Evolutionary conservation across 441 rosid genomes (phyloP).

Genomic region (Adansonia madagascariensis): DNA sequence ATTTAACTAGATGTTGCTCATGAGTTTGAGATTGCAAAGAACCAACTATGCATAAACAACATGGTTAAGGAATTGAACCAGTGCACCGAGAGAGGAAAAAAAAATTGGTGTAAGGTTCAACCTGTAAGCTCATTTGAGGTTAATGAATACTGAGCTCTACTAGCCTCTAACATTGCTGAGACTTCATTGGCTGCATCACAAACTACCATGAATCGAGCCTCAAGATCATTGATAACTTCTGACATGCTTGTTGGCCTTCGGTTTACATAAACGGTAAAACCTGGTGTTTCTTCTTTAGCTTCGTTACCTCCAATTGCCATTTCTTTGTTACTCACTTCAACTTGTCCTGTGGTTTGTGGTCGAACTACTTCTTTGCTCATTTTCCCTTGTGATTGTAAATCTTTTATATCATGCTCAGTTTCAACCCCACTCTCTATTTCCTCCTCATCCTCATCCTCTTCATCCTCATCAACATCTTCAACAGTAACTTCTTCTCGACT

Average conservation of each 20-base stretch:
- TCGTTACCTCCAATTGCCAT: conserved; percentile 49
- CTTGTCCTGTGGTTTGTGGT: conserved; percentile 54
- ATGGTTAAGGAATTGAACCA: background rate
- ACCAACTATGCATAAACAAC: background rate
- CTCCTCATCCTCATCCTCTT: conserved; percentile 45
- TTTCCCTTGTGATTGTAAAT: conserved; percentile 47
- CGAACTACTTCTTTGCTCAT: conserved; percentile 49
- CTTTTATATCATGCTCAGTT: conserved; percentile 39
- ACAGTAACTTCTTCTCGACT: conserved; percentile 69
- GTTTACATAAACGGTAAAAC: conserved; percentile 91
- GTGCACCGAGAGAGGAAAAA: background rate
- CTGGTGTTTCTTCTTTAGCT: conserved; percentile 62
- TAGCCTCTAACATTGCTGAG: conserved; percentile 77
- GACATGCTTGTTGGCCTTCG: conserved; percentile 92
- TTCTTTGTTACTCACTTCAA: conserved; percentile 62
- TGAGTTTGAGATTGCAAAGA: conserved; percentile 4
- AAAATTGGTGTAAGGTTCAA: conserved; percentile 27
- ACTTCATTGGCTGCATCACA: conserved; percentile 79
- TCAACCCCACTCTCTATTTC: conserved; percentile 53
- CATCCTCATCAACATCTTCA: conserved; percentile 76
- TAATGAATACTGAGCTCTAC: conserved; percentile 67
- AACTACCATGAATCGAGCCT: conserved; percentile 68
- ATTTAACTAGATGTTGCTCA: background rate
- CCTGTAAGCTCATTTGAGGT: conserved; percentile 75
- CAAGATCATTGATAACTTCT: conserved; percentile 91